Percentiles rank a stretch among this genome's conserved stretches.
These are phyloP conservation scores for Haematococcus sp. DNA, from an alignment of 139 green algal genomes.

Conservation along the genomic window DNA sequence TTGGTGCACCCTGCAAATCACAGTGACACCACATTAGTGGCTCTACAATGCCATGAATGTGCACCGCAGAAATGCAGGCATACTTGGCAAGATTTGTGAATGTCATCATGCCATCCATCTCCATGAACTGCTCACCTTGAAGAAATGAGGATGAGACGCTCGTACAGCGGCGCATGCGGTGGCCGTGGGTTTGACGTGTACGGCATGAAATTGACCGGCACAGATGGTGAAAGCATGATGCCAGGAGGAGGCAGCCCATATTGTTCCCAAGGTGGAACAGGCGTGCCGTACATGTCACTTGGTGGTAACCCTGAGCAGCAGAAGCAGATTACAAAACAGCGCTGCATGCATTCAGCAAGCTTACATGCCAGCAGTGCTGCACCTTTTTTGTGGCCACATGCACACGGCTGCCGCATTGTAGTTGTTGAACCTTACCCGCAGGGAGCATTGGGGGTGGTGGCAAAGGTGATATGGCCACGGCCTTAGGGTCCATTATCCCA, in stretches of 20 bases:
- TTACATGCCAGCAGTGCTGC: not conserved
- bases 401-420: not conserved
- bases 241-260: conserved; percentile 8
- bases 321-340: not conserved
- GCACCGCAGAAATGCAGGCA: too few relatives aligned
- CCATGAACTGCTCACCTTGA: too few relatives aligned
- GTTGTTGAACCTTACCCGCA: too few relatives aligned
- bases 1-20: too few relatives aligned
- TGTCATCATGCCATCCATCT: too few relatives aligned
- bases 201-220: conserved; percentile 21
- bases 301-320: not conserved
- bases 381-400: not conserved
- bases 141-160: conserved; percentile 38
- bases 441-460: too few relatives aligned
- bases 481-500: too few relatives aligned
- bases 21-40: too few relatives aligned
- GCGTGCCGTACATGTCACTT: not conserved
- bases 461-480: too few relatives aligned
- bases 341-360: not conserved
- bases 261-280: conserved; percentile 10
- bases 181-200: conserved; percentile 27
- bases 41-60: too few relatives aligned
- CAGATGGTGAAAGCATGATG: conserved; percentile 12
- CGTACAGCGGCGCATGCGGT: conserved; percentile 19
- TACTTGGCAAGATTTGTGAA: too few relatives aligned